These are phyloP conservation scores for Pluteus cervinus DNA, from an alignment of 768 basidiomycete species.

Conservation along the genomic window DNA sequence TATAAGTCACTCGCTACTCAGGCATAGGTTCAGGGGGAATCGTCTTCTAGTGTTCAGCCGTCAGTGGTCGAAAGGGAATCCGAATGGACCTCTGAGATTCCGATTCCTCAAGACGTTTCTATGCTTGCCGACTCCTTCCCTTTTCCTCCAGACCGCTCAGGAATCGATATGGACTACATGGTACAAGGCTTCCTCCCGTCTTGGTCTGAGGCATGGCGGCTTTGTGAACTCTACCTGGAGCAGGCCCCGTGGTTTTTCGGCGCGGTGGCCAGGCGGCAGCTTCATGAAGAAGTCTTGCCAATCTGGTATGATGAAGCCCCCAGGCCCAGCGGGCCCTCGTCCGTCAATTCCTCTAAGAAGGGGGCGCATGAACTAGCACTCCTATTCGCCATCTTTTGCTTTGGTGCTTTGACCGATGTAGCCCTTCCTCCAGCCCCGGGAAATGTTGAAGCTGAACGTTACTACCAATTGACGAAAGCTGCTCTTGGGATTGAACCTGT, in stretches of 20 bases:
- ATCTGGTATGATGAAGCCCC: constrained; percentile 55
- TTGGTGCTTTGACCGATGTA: constrained; percentile 54
- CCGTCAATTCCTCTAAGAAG: constrained; percentile 5
- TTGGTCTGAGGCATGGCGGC: constrained; percentile 49
- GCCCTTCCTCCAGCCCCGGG: constrained; percentile 45
- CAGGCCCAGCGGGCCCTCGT: constrained; percentile 9
- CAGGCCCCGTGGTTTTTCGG: constrained; percentile 80
- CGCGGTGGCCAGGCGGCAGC: constrained; percentile 56
- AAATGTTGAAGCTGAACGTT: constrained; percentile 46
- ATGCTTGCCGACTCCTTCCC: constrained; percentile 41
- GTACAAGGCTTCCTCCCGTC: constrained; percentile 48
- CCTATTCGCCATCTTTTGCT: constrained; percentile 56
- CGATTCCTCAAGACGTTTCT: no score
- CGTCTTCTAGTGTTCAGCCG: constrained; percentile 3
- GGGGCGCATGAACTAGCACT: constrained; percentile 58
- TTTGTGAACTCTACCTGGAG: constrained; percentile 68
- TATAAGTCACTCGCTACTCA: constrained; percentile 5
- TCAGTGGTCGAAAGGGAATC: constrained; percentile 3
- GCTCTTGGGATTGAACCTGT: constrained; percentile 64
- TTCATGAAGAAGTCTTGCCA: constrained; percentile 62
- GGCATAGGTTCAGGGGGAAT: constrained; percentile 26
- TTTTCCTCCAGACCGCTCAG: constrained; percentile 28
- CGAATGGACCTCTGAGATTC: no score
- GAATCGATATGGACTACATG: constrained; percentile 39
- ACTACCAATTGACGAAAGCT: constrained; percentile 56